Evolutionary conservation across 345 rosid species (phyloP), one percentile per base, ranked within the genome.

Genomic region (Luvunga scandens): DNA sequence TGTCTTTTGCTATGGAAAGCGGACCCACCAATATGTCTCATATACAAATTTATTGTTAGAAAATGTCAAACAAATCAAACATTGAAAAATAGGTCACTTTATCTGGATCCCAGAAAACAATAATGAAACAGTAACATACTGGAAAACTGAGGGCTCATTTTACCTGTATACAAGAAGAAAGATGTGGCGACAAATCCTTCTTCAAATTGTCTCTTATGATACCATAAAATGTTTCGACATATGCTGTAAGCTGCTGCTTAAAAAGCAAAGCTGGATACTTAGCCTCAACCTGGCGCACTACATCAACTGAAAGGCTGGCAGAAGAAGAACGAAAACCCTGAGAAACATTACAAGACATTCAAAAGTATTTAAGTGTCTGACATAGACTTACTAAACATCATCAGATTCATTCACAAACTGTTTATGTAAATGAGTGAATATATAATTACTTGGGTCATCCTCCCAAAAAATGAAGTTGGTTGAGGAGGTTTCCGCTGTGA

Each of bases 181-280:
- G 85, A 75, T 86, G 82, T 60, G 94, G 85, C 2, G 90, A 80
- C 84, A 94, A 75, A 50, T 91, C 92, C 86, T 86, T 88, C 86
- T 96, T 96, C 81, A 91, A 69, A 77, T 96, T 92, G 82, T 96
- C 99, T 82, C 94, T 86, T 81, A 94, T 85, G 66, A 96, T 88
- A 77, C 97, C 98, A 81, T 87, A 96, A 68, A 96, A 90, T 72
- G 90, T 96, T 88, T 96, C 99, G 73, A 94, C 92, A 66, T 90
- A 94, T 9, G 98, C 99, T 4, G 97, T 90, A 71, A 96, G 95
- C 83, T 96, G 99, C 84, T 95, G 98, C 89, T 89, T 91, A 81
- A 96, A 96, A 87, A 96, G 98, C 84, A 94, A 87, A 79, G 99
- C 99, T 74, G 99, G 99, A 75, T 96, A 94, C 84, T 89, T 94